Percentiles rank a stretch among this genome's conserved stretches.
Evolutionary conservation across 225 moss, liverwort and hornwort genomes (phyloP).

Genomic region (Pseudoscleropodium purum): DNA sequence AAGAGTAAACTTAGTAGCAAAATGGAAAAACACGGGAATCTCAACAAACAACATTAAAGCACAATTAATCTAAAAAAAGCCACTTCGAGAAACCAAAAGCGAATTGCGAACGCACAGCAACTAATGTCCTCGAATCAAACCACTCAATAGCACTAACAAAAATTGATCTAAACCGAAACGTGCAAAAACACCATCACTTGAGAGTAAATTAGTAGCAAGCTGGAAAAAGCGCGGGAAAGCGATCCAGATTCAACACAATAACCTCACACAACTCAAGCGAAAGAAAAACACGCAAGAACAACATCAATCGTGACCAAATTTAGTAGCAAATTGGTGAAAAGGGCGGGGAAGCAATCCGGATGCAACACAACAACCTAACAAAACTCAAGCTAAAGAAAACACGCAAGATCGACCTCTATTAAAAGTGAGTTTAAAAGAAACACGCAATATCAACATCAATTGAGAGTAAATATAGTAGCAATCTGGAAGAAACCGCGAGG

Average conservation of each 20-base stretch:
- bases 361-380: background rate
- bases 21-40: background rate
- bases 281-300: background rate
- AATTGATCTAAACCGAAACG: background rate
- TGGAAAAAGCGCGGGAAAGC: background rate
- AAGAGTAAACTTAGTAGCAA: background rate
- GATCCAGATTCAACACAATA: background rate
- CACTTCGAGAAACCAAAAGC: background rate
- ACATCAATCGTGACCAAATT: background rate
- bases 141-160: background rate
- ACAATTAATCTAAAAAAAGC: background rate
- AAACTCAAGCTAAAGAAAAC: background rate
- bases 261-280: background rate
- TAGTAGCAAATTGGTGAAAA: background rate
- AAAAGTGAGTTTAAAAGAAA: background rate
- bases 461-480: background rate
- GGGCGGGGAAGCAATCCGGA: background rate
- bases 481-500: background rate
- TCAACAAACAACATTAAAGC: background rate
- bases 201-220: background rate
- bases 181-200: background rate
- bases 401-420: background rate
- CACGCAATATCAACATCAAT: background rate
- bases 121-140: background rate
- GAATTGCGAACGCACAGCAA: background rate